Conservation (phyloP, 257 asterid species). For the Fraxinus americana region DNA sequence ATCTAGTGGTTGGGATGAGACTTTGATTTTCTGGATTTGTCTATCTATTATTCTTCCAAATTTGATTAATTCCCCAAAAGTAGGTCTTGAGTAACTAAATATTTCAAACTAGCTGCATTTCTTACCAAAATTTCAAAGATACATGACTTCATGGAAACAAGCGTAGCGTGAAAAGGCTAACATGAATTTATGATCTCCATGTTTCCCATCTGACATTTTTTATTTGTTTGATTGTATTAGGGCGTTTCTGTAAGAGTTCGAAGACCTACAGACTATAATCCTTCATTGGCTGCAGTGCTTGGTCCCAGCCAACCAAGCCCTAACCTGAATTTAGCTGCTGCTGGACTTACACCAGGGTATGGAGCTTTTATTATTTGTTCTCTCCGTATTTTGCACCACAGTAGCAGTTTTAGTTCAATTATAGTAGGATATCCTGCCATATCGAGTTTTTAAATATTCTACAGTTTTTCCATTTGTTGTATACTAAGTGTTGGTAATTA, state of each 20-base stretch:
- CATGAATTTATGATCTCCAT: conserved; percentile 17
- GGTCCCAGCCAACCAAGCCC: conserved; percentile 71
- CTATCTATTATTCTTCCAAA: background rate
- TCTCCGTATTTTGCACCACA: background rate
- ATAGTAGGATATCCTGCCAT: background rate
- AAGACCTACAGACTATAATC: conserved; percentile 62
- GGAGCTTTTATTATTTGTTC: conserved; percentile 10
- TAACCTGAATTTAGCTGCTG: conserved; percentile 58
- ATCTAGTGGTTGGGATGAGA: background rate
- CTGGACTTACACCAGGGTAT: conserved; percentile 62
- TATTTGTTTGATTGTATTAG: conserved; percentile 28
- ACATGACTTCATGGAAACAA: background rate
- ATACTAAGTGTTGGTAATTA: background rate
- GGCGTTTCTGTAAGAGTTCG: conserved; percentile 61
- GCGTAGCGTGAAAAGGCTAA: background rate
- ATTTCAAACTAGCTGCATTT: background rate
- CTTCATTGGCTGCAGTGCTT: conserved; percentile 58
- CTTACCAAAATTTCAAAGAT: background rate
- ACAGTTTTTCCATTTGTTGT: background rate
- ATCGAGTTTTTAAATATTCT: background rate
- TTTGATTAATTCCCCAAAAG: background rate
- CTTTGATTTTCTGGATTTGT: too few relatives aligned
- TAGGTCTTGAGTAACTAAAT: background rate
- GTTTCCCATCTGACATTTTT: conserved; percentile 12
- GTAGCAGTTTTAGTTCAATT: background rate